These are phyloP conservation scores for Chlorella sp. DNA, from an alignment of 139 green algal species.

Conservation along the genomic window DNA sequence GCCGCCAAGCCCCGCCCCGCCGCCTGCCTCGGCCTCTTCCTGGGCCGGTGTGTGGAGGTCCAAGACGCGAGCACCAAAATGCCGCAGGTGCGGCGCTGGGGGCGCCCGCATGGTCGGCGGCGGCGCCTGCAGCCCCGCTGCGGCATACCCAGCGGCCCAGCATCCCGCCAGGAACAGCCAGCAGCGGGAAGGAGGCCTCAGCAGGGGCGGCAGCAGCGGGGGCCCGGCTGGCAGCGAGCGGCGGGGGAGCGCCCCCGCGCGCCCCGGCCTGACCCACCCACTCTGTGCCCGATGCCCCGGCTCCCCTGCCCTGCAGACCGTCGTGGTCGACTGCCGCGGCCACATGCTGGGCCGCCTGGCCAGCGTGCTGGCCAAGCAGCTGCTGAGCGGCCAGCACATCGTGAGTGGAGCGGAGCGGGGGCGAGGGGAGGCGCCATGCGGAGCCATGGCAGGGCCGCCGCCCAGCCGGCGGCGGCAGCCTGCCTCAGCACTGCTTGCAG, in stretches of 20 bases:
- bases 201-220: neutral
- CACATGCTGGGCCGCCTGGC: slow-evolving; percentile 99
- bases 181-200: too few relatives aligned
- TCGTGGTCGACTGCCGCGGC: slow-evolving; percentile 94
- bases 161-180: too few relatives aligned
- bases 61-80: slow-evolving; percentile 14
- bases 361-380: slow-evolving; percentile 97
- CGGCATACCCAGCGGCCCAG: too few relatives aligned
- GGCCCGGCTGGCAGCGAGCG: neutral
- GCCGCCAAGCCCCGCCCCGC: neutral
- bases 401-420: slow-evolving; percentile 56
- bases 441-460: neutral
- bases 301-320: slow-evolving; percentile 55
- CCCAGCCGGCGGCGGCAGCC: neutral
- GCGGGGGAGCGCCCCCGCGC: too few relatives aligned
- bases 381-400: slow-evolving; percentile 95
- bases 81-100: slow-evolving; percentile 19
- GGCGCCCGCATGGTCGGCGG: neutral
- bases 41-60: neutral
- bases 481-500: too few relatives aligned
- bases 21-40: slow-evolving; percentile 9
- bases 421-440: neutral
- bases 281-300: too few relatives aligned
- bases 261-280: too few relatives aligned
- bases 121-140: neutral